Base-by-base conservation (phyloP, 2,329 filamentous ascomycete genomes). In the Trichothecium roseum region DNA sequence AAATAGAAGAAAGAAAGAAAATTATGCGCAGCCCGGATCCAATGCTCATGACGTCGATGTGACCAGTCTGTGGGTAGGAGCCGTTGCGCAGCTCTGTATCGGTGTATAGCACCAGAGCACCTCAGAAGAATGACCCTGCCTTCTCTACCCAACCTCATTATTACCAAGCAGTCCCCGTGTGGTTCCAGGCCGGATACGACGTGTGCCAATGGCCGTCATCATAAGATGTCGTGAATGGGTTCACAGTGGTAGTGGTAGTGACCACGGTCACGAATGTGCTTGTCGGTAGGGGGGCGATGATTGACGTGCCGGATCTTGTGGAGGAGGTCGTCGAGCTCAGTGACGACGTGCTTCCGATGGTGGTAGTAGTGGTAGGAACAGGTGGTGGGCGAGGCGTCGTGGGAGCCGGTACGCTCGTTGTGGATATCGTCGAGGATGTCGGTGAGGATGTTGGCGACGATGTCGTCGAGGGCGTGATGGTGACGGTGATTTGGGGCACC, bases 181-280 rank as follows among this genome's bases (percentile, higher is more conserved):
- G 55, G 40, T 65, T 68, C 60, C 60, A 65, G 0, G 60, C 30
- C 3, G 62, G 61, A 36, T 67, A 68, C 1, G 55, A 55, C 4
- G 64, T 64, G 38, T 64, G 62, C 66, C 65, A 68, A 34, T 48
- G 48, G 14, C 65, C 64, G 36, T 68, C 43, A 37, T 68, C 63
- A 28, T 59, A 52, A 10, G 53, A 54, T 24, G 40, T 37, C 13
- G 36, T 32, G 17, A 36, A n/a, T 15, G 37, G 27, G 33, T 39
- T 37, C 3, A 26, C 9, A n/a, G 18, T 6, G 12, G 34, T 5
- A 24, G 17, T 24, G 12, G 12, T 16, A 18, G n/a, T n/a, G n/a
- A n/a, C n/a, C n/a, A 30, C 15, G 12, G 34, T 15, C 4, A 27
- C 20, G 4, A 28, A 18, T 5, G 17, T 26, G 32, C 5, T 36